Evolutionary conservation across 2,329 filamentous ascomycete species (phyloP).

Genomic region (Diaporthe sp.): DNA sequence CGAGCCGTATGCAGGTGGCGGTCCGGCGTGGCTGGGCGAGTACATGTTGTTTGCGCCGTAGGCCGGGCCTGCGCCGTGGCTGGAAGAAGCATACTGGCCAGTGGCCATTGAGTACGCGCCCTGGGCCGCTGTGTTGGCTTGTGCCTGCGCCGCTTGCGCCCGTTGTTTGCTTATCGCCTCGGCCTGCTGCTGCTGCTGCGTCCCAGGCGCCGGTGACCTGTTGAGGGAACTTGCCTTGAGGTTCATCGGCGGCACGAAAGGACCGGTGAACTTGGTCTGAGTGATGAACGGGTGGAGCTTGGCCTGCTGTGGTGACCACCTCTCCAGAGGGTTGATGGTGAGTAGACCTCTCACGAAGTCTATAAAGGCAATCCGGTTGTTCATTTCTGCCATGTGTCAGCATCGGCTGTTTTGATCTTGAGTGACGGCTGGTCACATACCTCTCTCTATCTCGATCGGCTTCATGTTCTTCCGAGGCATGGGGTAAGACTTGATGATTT

Average conservation of each 20-base stretch:
- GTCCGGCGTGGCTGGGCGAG: conserved; percentile 71
- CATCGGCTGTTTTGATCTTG: not conserved
- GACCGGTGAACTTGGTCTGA: conserved; percentile 95
- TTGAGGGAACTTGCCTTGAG: conserved; percentile 88
- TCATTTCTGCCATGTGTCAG: conserved; percentile 81
- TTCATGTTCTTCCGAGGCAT: conserved; percentile 99
- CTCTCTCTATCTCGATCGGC: conserved; percentile 93
- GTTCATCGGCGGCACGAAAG: conserved; percentile 97
- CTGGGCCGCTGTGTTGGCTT: conserved; percentile 78
- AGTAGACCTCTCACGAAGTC: conserved; percentile 95
- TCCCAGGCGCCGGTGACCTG: conserved; percentile 90
- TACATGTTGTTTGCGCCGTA: conserved; percentile 84
- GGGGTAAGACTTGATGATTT: conserved; percentile 97
- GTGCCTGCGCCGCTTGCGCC: conserved; percentile 78
- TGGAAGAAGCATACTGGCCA: conserved; percentile 63
- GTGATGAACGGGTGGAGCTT: conserved; percentile 99
- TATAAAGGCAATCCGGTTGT: conserved; percentile 96
- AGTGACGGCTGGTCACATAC: conserved; percentile 64
- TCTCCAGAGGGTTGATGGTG: conserved; percentile 94
- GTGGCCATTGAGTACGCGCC: conserved; percentile 72
- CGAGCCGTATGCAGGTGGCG: conserved; percentile 84
- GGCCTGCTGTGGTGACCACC: conserved; percentile 98
- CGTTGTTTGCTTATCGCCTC: conserved; percentile 95
- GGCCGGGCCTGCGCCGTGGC: conserved; percentile 38
- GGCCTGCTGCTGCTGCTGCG: conserved; percentile 95